Base-by-base conservation (phyloP, 495 filamentous ascomycete species). In the Penicillium lividum region DNA sequence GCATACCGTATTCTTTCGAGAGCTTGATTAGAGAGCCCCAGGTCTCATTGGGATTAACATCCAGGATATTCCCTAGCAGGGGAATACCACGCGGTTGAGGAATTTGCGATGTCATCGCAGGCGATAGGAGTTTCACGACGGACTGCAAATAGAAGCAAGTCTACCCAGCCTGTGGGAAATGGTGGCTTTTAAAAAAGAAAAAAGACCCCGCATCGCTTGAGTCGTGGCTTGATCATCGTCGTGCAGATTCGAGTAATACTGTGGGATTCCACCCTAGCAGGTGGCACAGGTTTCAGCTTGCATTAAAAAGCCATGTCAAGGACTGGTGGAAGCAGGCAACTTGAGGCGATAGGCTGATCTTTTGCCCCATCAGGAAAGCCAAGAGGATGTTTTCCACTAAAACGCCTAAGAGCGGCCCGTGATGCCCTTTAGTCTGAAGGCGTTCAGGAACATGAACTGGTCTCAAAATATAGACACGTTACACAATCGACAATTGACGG, bases 11-110 rank as follows among this genome's bases (percentile, higher is more conserved):
- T 58, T 84, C 84, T 57, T 85, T 82, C 11, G 86, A 80, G 13
- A 92, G 72, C 11, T 80, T 78, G 65, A 82, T 80, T 13, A 91
- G 75, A 3, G 85, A 87, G 49, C 72, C 76, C 80, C 84, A 84
- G 7, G 85, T 84, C 51, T 90, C 82, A 46, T 70, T 79, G 2
- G 80, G 75, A 58, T 88, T 77, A 50, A 91, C 61, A 52, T 88
- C 82, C 33, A 83, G 81, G 40, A 90, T 66, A 64, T 91, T 91
- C 1, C 89, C 89, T 5, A 91, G 62, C 29, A 91, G 56, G 0
- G 88, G 88, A 16, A 90, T 59, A 5, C 86, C 86, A 16, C 83
- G 82, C 27, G 88, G 88, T 55, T 82, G 77, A 9, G 88, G 88
- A 56, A 90, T 89, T 18, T 72, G 65, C 15, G 64, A 63, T 36